Evolutionary conservation across 306 rosid genomes (phyloP).

Genomic region (Alnus rubra): DNA sequence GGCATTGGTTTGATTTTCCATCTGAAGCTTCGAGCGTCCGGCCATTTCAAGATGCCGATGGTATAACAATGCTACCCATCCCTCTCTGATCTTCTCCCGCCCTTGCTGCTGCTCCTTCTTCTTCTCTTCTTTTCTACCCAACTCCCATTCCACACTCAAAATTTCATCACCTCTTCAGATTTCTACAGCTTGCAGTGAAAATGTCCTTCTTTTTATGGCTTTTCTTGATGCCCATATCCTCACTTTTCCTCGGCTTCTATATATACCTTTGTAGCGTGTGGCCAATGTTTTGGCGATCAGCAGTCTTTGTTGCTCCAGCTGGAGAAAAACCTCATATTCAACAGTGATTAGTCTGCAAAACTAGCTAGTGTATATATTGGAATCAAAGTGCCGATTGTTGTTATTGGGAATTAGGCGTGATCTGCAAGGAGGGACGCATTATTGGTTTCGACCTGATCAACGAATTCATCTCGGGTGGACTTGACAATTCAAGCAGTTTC

Average conservation of each 20-base stretch:
- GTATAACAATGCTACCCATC: too few species aligned
- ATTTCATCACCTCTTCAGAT: too few species aligned
- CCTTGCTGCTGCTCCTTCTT: too few species aligned
- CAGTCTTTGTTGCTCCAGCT: conserved; percentile 19
- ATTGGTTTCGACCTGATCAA: conserved; percentile 31
- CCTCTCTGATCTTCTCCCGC: too few species aligned
- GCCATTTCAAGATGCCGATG: too few species aligned
- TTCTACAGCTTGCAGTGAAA: conserved; percentile 22
- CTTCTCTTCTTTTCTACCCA: too few species aligned
- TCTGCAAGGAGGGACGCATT: conserved; percentile 31
- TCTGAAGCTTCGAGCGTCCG: too few species aligned
- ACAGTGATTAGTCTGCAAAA: neutral
- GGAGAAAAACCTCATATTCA: conserved; percentile 23
- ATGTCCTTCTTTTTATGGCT: conserved; percentile 27
- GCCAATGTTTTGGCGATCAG: conserved; percentile 32
- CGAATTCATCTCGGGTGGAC: conserved; percentile 28
- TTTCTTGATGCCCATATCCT: conserved; percentile 13
- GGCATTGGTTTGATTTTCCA: too few species aligned
- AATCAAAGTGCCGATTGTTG: conserved; percentile 13
- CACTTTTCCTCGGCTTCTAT: neutral
- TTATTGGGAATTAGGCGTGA: conserved; percentile 6
- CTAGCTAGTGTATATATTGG: conserved; percentile 25
- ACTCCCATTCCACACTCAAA: too few species aligned
- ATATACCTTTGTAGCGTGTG: neutral
- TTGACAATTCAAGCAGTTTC: conserved; percentile 31